Conservation (phyloP, 495 filamentous ascomycete species). For the Podospora conica region DNA sequence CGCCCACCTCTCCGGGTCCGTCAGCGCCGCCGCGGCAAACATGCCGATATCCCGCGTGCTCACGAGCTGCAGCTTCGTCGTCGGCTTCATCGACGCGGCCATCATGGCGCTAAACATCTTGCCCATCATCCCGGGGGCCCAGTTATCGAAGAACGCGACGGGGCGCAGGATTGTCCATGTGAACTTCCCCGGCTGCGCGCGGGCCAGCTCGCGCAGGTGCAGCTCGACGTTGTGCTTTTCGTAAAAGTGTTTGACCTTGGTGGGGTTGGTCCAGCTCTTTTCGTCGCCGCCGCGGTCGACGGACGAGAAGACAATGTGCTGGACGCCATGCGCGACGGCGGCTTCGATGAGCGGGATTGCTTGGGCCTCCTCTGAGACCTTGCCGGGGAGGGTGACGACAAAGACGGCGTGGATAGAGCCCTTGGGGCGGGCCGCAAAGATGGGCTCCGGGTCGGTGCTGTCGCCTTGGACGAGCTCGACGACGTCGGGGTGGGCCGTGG, state of each 20-base stretch:
- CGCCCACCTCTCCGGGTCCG: constrained; percentile 26
- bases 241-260: constrained; percentile 56
- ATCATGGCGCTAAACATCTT: constrained; percentile 54
- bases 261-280: constrained; percentile 48
- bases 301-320: constrained; percentile 59
- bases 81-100: constrained; percentile 29
- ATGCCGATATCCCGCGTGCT: constrained; percentile 57
- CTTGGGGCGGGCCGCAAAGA: constrained; percentile 47
- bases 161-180: constrained; percentile 57
- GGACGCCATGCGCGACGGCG: constrained; percentile 37
- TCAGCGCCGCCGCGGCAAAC: constrained; percentile 55
- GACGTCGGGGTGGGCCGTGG: constrained; percentile 21
- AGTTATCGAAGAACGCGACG: constrained; percentile 61
- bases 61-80: constrained; percentile 53
- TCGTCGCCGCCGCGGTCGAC: constrained; percentile 61
- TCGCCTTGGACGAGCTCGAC: constrained; percentile 55
- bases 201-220: constrained; percentile 43
- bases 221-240: constrained; percentile 61
- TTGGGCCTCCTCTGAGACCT: constrained; percentile 49
- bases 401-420: constrained; percentile 43
- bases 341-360: constrained; percentile 58
- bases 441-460: constrained; percentile 41
- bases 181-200: constrained; percentile 25
- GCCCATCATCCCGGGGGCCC: constrained; percentile 44
- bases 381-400: constrained; percentile 41